phyloP scores from a whole-genome alignment of 306 rosid species.

The Rosa chinensis region DNA sequence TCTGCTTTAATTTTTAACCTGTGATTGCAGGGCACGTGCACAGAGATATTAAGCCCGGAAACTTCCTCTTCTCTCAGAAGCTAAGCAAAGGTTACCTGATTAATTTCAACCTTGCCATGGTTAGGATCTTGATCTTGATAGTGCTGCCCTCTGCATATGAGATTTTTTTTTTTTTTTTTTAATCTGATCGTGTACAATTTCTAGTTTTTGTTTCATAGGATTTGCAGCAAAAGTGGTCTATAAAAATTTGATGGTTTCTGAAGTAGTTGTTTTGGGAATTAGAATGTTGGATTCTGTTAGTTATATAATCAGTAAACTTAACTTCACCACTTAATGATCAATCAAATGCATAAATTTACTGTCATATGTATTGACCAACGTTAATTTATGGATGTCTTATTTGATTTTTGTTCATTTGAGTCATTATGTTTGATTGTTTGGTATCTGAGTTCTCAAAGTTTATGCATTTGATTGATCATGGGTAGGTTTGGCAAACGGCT shows the following conservation, averaged over 20 bases:
- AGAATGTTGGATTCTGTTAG: too few species aligned
- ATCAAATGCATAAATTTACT: too few species aligned
- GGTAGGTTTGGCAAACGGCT: constrained; percentile 93
- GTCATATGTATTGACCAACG: too few species aligned
- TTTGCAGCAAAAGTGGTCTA: constrained; percentile 32
- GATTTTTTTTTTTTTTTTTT: background rate
- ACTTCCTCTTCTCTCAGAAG: constrained; percentile 23
- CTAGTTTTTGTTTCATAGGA: constrained; percentile 28
- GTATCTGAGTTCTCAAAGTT: background rate
- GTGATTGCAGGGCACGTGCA: constrained; percentile 15
- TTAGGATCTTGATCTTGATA: constrained; percentile 19
- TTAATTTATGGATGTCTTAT: background rate
- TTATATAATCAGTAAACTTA: too few species aligned
- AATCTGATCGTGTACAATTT: background rate
- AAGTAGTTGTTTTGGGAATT: too few species aligned
- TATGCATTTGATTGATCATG: constrained; percentile 4
- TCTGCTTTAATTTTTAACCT: background rate
- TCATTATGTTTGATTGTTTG: background rate
- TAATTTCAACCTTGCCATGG: constrained; percentile 25
- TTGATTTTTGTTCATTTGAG: constrained; percentile 17
- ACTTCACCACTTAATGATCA: too few species aligned
- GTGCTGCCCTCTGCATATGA: background rate
- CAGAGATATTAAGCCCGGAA: constrained; percentile 27
- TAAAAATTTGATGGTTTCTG: too few species aligned
- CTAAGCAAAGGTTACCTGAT: constrained; percentile 20